These are phyloP conservation scores for Lactarius vividus DNA, from an alignment of 768 basidiomycete genomes.

Conservation along the genomic window DNA sequence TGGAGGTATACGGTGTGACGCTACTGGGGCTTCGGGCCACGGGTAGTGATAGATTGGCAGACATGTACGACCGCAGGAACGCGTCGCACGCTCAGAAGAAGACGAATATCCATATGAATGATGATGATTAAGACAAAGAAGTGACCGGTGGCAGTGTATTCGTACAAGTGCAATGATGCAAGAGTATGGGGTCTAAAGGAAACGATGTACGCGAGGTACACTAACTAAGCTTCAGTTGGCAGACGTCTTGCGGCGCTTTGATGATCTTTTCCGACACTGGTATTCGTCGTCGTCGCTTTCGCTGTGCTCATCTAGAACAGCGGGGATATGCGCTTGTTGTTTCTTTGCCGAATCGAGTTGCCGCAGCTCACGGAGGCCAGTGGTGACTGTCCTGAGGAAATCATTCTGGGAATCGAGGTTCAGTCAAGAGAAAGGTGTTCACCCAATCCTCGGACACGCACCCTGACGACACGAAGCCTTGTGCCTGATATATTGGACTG, in stretches of 20 bases:
- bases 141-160: neutral
- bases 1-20: conserved; percentile 24
- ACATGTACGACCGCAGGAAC: neutral
- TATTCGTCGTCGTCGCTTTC: conserved; percentile 58
- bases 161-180: conserved; percentile 5
- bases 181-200: neutral
- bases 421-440: conserved; percentile 4
- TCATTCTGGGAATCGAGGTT: conserved; percentile 47
- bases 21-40: neutral
- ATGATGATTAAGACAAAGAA: neutral
- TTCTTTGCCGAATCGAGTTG: conserved; percentile 56
- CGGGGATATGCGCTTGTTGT: conserved; percentile 41
- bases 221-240: neutral
- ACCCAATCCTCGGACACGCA: conserved; percentile 32
- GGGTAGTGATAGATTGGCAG: neutral
- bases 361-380: conserved; percentile 59
- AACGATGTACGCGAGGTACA: neutral
- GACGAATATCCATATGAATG: neutral
- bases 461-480: conserved; percentile 59
- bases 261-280: conserved; percentile 35
- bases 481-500: conserved; percentile 41
- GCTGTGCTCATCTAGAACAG: conserved; percentile 42
- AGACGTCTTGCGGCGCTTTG: conserved; percentile 30
- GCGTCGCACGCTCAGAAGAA: neutral
- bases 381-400: conserved; percentile 60